Evolutionary conservation across 2,329 filamentous ascomycete species (phyloP).

Genomic region (Penicillium sp.): DNA sequence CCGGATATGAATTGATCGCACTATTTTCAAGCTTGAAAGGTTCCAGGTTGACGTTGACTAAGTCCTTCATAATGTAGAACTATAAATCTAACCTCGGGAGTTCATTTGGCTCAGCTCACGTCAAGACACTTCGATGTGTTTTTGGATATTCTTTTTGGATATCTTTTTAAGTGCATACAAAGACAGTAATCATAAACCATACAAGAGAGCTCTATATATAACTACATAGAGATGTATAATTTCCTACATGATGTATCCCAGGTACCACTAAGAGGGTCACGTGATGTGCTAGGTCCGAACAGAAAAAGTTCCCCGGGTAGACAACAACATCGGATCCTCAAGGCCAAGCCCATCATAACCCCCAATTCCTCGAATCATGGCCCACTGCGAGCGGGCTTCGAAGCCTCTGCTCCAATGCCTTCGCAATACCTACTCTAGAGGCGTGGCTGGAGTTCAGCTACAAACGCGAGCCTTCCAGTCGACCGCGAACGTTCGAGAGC

Average conservation of each 20-base stretch:
- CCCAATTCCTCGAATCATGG: slow-evolving; percentile 32
- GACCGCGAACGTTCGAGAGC: slow-evolving; percentile 47
- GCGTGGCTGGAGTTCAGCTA: slow-evolving; percentile 35
- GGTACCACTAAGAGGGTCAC: not conserved
- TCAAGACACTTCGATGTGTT: no score
- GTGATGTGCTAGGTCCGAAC: slow-evolving; percentile 14
- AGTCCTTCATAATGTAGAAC: no score
- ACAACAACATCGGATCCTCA: slow-evolving; percentile 25
- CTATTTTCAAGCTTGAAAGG: not conserved
- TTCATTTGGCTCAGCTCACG: no score
- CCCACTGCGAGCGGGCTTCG: slow-evolving; percentile 45
- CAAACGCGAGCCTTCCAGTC: slow-evolving; percentile 52
- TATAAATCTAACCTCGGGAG: no score
- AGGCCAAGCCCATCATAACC: slow-evolving; percentile 14
- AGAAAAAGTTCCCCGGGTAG: slow-evolving; percentile 41
- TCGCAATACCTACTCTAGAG: slow-evolving; percentile 36
- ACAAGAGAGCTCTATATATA: no score
- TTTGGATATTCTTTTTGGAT: no score
- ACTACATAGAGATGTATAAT: no score
- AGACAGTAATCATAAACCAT: no score
- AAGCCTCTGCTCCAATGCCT: slow-evolving; percentile 46
- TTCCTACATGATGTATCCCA: no score
- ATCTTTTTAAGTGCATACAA: no score
- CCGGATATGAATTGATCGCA: not conserved
- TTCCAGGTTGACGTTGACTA: no score